Base-by-base conservation (phyloP, 495 filamentous ascomycete species). In the Bathelium albidoporum region DNA sequence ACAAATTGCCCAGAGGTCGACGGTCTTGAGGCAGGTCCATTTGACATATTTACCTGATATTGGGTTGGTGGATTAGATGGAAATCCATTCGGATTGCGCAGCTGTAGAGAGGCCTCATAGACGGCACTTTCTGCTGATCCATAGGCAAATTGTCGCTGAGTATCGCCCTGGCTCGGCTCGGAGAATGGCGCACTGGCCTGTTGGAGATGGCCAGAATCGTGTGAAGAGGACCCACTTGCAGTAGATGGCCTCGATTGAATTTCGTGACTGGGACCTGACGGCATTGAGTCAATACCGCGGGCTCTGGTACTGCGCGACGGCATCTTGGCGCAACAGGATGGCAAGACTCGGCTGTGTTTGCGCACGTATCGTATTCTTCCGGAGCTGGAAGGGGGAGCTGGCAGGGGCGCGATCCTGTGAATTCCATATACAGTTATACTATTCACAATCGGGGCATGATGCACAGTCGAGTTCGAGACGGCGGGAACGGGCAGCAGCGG, bases 171-270 rank as follows among this genome's bases (percentile, higher is more conserved):
- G 16, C 20, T 55, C 12, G 20, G 49, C 49, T 55, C 22, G 49
- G 49, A 26, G 49, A 55, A 55, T n/a, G 49, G 49, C 16, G 24
- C 16, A 24, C 24, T 20, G 49, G 49, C 49, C 9, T n/a, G 9
- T 34, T 36, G 68, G 24, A 45, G 53, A 7, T 68, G 63, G 14
- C 62, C 65, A 26, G 58, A 26, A 22, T 32, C 41, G 22, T 24
- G 26, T 18, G 61, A 32, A 3, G 61, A 63, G n/a, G 58, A 26
- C 22, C 28, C 32, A 39, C 61, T 63, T 34, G 43, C 49, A 11
- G 61, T 63, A 52, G 91, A 96, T 43, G 87, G 90, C 75, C 89
- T 80, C 32, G 91, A 96, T 34, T 84, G 78, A 60, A 88, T 82
- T 52, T 89, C 82, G 70, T 84, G 87, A 69, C 80, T 81, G 9